Base-by-base conservation (phyloP, 345 rosid genomes). In the Zanthoxylum bungeanum region DNA sequence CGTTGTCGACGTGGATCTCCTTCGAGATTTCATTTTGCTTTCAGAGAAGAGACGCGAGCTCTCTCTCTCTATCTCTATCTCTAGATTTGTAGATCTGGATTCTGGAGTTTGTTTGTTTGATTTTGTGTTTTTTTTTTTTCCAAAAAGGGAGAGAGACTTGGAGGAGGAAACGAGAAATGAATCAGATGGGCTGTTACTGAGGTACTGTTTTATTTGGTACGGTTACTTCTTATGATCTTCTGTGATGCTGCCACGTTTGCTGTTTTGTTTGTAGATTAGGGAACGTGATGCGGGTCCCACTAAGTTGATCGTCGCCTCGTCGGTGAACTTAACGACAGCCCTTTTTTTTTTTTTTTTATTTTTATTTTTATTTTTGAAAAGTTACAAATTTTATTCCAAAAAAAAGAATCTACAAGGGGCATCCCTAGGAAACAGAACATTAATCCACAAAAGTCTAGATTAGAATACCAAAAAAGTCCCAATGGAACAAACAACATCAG, bases 11-110 rank as follows among this genome's bases (percentile, higher is more conserved):
- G 76, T 68, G 62, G 60, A n/a, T 42, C 85, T 50, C 51, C 81
- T 69, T 36, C 76, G 78, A 69, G 79, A 76, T 49, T 64, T 91
- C 89, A 87, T 89, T n/a, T 55, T 34, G 5, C 19, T 5, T 42
- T 39, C 61, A 39, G 74, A 10, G 42, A 14, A 56, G 44, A 69
- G 69, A 40, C 74, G n/a, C n/a, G n/a, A n/a, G 22, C 69, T 58
- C 64, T 22, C 24, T n/a, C 52, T 19, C 51, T 46, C 51, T n/a
- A n/a, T n/a, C n/a, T n/a, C n/a, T n/a, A n/a, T 57, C 39, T 31
- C 62, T 31, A 7, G 27, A 22, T 9, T 5, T 40, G n/a, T 27
- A 74, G 85, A 78, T 81, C 84, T 81, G 73, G 67, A 37, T 9
- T 12, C 31, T 9, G 40, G 12, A 8, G 21, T 33, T n/a, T n/a